phyloP scores from a whole-genome alignment of 1,284 basidiomycete species.

The Boletus mariae region DNA sequence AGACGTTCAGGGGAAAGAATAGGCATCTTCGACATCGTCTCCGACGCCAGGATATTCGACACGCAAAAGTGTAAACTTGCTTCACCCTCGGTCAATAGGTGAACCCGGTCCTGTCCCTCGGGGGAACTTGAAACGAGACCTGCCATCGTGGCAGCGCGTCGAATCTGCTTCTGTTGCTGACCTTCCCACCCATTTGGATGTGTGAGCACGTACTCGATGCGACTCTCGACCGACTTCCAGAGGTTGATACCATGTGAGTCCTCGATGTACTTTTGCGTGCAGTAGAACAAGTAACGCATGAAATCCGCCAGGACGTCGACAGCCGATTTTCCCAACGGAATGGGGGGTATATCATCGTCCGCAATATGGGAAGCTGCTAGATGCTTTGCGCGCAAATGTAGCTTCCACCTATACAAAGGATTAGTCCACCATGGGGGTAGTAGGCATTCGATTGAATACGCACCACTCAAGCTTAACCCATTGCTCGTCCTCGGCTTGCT shows the following conservation, averaged over 20 bases:
- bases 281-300: conserved; percentile 45
- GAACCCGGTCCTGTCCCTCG: conserved; percentile 35
- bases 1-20: conserved; percentile 16
- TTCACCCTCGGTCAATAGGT: conserved; percentile 50
- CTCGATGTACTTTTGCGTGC: conserved; percentile 45
- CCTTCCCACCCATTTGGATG: conserved; percentile 49
- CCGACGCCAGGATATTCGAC: conserved; percentile 34
- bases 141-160: conserved; percentile 35
- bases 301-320: conserved; percentile 53
- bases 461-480: conserved; percentile 53
- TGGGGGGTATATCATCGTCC: conserved; percentile 36
- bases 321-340: conserved; percentile 46
- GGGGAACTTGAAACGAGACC: conserved; percentile 30
- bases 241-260: conserved; percentile 44
- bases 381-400: conserved; percentile 46
- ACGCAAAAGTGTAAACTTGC: conserved; percentile 49
- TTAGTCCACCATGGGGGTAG: background rate
- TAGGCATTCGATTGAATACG: background rate
- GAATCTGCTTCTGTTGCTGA: conserved; percentile 38
- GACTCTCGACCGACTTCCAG: conserved; percentile 36
- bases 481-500: conserved; percentile 43
- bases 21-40: conserved; percentile 29
- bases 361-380: conserved; percentile 28
- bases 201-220: conserved; percentile 36
- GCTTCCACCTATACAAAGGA: conserved; percentile 49